Conservation (phyloP, 208 protist genomes). For the Leishmania arabica region DNA sequence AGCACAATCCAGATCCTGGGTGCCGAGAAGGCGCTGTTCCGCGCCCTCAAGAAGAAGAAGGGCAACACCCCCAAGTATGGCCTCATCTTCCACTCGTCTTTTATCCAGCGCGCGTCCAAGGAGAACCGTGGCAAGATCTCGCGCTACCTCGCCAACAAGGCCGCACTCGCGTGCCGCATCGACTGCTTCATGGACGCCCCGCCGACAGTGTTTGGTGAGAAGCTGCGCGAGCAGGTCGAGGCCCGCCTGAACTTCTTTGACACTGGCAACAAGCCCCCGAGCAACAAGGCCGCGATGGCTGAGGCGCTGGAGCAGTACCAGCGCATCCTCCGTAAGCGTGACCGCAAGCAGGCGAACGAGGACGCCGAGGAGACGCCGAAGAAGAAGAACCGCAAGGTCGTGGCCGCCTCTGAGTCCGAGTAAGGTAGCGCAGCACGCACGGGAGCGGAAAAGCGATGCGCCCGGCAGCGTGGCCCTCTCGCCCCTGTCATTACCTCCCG, state of each 20-base stretch:
- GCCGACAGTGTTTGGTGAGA: constrained; percentile 95
- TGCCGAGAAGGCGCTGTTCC: constrained; percentile 99
- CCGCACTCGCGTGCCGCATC: constrained; percentile 97
- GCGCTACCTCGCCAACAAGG: constrained; percentile 99
- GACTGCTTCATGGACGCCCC: constrained; percentile 95
- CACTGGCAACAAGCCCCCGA: constrained; percentile 93
- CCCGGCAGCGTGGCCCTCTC: background rate
- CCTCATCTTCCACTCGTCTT: constrained; percentile 98
- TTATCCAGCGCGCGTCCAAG: constrained; percentile 96
- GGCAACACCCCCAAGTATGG: constrained; percentile 99
- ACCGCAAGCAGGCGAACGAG: constrained; percentile 42
- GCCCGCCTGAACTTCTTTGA: constrained; percentile 98
- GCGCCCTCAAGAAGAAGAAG: constrained; percentile 97
- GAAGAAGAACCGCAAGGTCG: constrained; percentile 70
- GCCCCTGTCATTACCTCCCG: background rate
- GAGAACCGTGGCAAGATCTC: constrained; percentile 99
- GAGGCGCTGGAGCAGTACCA: constrained; percentile 94
- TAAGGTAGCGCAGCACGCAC: constrained; percentile 23
- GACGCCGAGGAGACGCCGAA: constrained; percentile 34
- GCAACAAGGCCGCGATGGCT: constrained; percentile 97
- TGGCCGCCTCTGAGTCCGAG: constrained; percentile 57
- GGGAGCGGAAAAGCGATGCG: background rate
- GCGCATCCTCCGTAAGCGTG: constrained; percentile 69
- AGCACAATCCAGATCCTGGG: constrained; percentile 99
- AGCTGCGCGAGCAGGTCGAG: constrained; percentile 98